These are phyloP conservation scores for Penicillium sp. DNA, from an alignment of 2,329 filamentous ascomycete genomes.

Conservation along the genomic window DNA sequence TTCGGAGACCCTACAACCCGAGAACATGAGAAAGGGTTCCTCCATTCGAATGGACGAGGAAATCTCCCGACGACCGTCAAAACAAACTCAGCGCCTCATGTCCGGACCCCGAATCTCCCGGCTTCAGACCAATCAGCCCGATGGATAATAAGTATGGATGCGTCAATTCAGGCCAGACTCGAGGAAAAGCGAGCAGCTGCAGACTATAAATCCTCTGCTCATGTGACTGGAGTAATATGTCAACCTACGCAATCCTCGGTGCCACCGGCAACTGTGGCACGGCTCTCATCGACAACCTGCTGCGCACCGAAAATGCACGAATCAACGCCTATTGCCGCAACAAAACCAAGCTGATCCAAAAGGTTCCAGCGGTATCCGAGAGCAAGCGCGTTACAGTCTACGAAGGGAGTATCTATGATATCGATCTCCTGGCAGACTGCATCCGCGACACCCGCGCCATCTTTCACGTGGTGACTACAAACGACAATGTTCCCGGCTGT, in stretches of 20 bases:
- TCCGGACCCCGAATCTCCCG: too few relatives aligned
- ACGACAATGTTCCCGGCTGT: slow-evolving; percentile 43
- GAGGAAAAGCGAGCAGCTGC: too few relatives aligned
- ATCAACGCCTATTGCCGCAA: slow-evolving; percentile 45
- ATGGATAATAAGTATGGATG: too few relatives aligned
- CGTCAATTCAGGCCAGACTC: too few relatives aligned
- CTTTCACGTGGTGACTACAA: slow-evolving; percentile 39
- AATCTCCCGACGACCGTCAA: too few relatives aligned
- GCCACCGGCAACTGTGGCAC: slow-evolving; percentile 43
- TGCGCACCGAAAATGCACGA: slow-evolving; percentile 23
- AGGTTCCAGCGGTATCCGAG: slow-evolving; percentile 30
- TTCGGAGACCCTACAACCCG: too few relatives aligned
- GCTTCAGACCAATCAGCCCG: too few relatives aligned
- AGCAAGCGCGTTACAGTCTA: slow-evolving; percentile 37
- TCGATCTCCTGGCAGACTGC: slow-evolving; percentile 33
- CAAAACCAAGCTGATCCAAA: slow-evolving; percentile 32
- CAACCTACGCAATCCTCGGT: slow-evolving; percentile 38
- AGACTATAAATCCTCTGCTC: too few relatives aligned
- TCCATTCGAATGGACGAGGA: too few relatives aligned
- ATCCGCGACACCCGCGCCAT: slow-evolving; percentile 32
- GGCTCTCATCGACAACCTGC: slow-evolving; percentile 38
- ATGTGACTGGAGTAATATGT: too few relatives aligned
- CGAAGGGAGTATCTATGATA: slow-evolving; percentile 39
- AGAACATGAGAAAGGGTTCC: too few relatives aligned
- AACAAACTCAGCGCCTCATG: too few relatives aligned